These are phyloP conservation scores for Rhizopus microsporus DNA, from an alignment of 371 early-diverging fungal genomes.

Conservation along the genomic window DNA sequence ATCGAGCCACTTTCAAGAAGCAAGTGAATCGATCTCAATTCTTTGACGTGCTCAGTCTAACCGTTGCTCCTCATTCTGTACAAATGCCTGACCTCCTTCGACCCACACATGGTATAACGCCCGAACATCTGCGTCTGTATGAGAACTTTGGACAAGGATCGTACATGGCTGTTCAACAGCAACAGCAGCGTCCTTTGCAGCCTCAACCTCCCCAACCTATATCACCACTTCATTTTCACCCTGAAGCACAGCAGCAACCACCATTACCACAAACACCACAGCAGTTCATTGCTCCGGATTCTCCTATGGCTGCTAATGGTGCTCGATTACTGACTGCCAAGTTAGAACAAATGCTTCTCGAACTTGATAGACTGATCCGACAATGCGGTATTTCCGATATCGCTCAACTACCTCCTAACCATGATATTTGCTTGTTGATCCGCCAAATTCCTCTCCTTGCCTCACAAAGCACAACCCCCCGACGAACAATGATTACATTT, in stretches of 20 bases:
- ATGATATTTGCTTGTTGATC: conserved; percentile 73
- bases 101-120: conserved; percentile 74
- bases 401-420: conserved; percentile 73
- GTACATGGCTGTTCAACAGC: conserved; percentile 23
- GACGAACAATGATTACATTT: conserved; percentile 74
- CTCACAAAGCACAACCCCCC: conserved; percentile 62
- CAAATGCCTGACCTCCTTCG: conserved; percentile 83
- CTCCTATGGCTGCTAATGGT: conserved; percentile 12
- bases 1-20: conserved; percentile 82
- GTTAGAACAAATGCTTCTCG: conserved; percentile 64
- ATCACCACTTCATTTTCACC: conserved; percentile 38
- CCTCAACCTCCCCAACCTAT: conserved; percentile 1
- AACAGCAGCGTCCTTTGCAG: conserved; percentile 8
- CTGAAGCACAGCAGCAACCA: conserved; percentile 18
- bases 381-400: conserved; percentile 55
- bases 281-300: conserved; percentile 17
- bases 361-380: conserved; percentile 73
- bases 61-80: conserved; percentile 73
- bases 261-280: conserved; percentile 5
- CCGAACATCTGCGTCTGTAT: conserved; percentile 56
- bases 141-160: conserved; percentile 27
- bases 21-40: conserved; percentile 52
- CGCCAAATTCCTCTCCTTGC: conserved; percentile 72
- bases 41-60: conserved; percentile 79
- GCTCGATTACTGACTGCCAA: conserved; percentile 52